Conservation (phyloP, 768 basidiomycete genomes). For the Trametes villosa region DNA sequence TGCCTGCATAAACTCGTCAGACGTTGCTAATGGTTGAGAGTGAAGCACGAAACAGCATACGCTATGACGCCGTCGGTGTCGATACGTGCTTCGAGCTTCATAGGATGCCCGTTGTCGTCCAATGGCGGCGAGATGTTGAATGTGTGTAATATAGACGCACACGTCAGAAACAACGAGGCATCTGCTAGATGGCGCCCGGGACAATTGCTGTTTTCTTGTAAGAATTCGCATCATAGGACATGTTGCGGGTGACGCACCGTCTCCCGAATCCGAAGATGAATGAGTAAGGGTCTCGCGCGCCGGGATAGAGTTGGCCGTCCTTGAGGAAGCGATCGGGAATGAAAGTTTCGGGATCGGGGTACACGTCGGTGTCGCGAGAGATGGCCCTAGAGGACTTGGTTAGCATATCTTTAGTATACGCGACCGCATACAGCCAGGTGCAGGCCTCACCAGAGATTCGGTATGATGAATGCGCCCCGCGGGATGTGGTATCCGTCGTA, state of each 20-base stretch:
- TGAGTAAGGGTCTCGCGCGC: constrained; percentile 10
- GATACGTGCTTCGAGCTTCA: neutral
- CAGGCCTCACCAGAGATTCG: constrained; percentile 24
- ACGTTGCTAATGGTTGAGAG: too few species aligned
- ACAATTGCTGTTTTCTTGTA: constrained; percentile 5
- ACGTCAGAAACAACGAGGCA: constrained; percentile 13
- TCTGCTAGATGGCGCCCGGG: constrained; percentile 26
- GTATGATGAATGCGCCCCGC: constrained; percentile 22
- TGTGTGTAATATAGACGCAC: constrained; percentile 17
- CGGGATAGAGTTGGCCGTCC: constrained; percentile 17
- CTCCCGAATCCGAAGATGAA: constrained; percentile 6
- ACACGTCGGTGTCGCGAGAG: constrained; percentile 33
- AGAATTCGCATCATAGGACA: neutral
- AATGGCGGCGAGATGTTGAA: constrained; percentile 18
- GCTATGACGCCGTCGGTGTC: neutral
- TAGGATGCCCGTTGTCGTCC: constrained; percentile 2
- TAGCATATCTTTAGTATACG: neutral
- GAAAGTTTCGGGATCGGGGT: constrained; percentile 50
- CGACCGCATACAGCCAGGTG: neutral
- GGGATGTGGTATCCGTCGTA: constrained; percentile 31
- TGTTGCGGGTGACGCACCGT: neutral
- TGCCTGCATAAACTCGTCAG: neutral
- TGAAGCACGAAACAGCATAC: neutral
- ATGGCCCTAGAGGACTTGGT: constrained; percentile 12
- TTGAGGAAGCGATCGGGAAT: constrained; percentile 50